These are phyloP conservation scores for Paraconiothyrium sp. DNA, from an alignment of 2,329 filamentous ascomycete genomes.

Conservation along the genomic window DNA sequence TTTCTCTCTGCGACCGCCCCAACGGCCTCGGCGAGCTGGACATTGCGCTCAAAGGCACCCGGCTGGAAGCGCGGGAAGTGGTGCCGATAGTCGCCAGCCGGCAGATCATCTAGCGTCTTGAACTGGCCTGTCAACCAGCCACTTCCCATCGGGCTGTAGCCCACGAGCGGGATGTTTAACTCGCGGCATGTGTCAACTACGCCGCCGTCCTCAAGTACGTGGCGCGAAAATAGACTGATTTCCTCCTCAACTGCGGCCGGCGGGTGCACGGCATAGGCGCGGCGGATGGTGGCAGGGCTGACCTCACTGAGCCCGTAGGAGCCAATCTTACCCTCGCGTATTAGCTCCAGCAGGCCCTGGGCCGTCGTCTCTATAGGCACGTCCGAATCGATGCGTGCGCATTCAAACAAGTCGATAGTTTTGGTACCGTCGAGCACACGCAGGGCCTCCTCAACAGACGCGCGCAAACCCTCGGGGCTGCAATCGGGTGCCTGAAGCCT, in stretches of 20 bases:
- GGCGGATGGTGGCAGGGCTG: slow-evolving; percentile 51
- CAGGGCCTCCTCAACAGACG: neutral
- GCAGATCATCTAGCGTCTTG: slow-evolving; percentile 62
- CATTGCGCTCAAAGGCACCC: slow-evolving; percentile 69
- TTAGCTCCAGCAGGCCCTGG: slow-evolving; percentile 31
- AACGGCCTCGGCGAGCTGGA: slow-evolving; percentile 68
- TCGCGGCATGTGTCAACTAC: slow-evolving; percentile 64
- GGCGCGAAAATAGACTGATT: slow-evolving; percentile 62
- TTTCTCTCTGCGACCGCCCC: slow-evolving; percentile 67
- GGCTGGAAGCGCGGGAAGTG: slow-evolving; percentile 67
- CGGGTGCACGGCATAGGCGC: slow-evolving; percentile 59
- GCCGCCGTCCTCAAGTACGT: slow-evolving; percentile 63
- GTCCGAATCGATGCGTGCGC: slow-evolving; percentile 49
- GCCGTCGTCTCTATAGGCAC: slow-evolving; percentile 52
- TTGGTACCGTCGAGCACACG: slow-evolving; percentile 7
- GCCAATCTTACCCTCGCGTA: slow-evolving; percentile 46
- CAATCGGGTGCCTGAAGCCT: neutral
- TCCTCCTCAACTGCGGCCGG: slow-evolving; percentile 67
- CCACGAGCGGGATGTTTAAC: slow-evolving; percentile 69
- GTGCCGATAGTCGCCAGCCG: slow-evolving; percentile 57
- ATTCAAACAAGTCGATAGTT: slow-evolving; percentile 52
- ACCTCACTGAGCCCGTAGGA: slow-evolving; percentile 53
- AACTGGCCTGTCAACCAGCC: slow-evolving; percentile 57
- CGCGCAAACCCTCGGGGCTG: neutral
- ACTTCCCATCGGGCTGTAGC: slow-evolving; percentile 72